Evolutionary conservation across 2,329 filamentous ascomycete species (phyloP).

Genomic region (Colletotrichum tabaci): DNA sequence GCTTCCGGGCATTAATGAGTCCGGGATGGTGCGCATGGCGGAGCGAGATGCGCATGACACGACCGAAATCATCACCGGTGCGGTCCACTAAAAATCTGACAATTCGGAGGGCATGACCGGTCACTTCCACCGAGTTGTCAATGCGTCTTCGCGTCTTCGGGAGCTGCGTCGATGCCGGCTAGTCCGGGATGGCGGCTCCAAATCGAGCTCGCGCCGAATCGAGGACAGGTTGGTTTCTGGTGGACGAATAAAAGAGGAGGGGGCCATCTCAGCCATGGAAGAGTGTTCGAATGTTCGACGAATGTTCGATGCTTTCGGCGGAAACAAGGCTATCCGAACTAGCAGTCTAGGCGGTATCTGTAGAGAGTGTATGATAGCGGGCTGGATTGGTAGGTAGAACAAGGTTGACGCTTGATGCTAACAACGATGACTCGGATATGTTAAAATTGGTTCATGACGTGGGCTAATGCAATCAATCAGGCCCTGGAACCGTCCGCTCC

Average conservation of each 20-base stretch:
- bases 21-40: conserved; percentile 40
- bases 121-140: conserved; percentile 35
- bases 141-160: conserved; percentile 30
- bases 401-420: conserved; percentile 25
- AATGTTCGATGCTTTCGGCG: conserved; percentile 13
- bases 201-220: not conserved
- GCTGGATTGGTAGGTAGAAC: not conserved
- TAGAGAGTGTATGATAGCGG: not conserved
- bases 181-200: conserved; percentile 24
- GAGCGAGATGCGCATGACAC: conserved; percentile 40
- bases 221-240: conserved; percentile 15
- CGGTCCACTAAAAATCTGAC: conserved; percentile 29
- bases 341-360: not conserved
- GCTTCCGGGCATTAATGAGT: conserved; percentile 36
- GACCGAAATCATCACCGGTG: conserved; percentile 38
- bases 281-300: conserved; percentile 26
- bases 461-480: not conserved
- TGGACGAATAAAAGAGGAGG: not conserved
- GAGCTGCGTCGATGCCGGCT: conserved; percentile 6
- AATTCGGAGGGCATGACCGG: conserved; percentile 38
- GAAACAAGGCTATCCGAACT: conserved; percentile 12
- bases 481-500: not conserved
- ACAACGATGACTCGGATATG: not conserved
- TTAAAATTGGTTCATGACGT: conserved; percentile 2
- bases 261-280: conserved; percentile 9